A percentile compares a stretch with the other conserved stretches of the same genome.
Conservation (phyloP, 208 protist species). For the Blechomonas ayalai region DNA sequence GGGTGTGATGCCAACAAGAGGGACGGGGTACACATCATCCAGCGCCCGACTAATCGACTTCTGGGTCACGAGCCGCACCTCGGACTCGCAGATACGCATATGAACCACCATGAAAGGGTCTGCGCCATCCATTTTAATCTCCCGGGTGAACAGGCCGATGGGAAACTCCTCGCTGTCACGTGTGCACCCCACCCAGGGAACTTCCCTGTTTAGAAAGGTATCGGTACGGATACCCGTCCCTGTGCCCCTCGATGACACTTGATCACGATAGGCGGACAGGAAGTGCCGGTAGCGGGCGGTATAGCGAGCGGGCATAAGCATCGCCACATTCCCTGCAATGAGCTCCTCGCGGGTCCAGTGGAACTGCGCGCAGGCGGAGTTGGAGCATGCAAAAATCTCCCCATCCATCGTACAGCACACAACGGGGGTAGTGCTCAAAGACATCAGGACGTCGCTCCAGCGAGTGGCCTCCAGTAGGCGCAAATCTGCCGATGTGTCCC, state of each 20-base stretch:
- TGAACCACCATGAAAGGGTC: constrained; percentile 6
- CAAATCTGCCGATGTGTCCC: constrained; percentile 2
- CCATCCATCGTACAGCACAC: constrained; percentile 9
- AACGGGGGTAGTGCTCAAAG: constrained; percentile 15
- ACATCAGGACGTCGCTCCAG: constrained; percentile 15
- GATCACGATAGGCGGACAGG: constrained; percentile 6
- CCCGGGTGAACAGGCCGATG: constrained; percentile 1
- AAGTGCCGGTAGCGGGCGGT: constrained; percentile 11
- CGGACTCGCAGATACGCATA: constrained; percentile 6
- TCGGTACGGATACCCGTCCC: constrained; percentile 6
- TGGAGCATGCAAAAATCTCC: constrained; percentile 10
- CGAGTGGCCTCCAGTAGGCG: constrained; percentile 4
- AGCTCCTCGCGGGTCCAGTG: constrained; percentile 9
- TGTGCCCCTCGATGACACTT: not conserved
- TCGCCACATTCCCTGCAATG: constrained; percentile 14
- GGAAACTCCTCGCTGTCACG: constrained; percentile 11
- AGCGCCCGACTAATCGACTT: constrained; percentile 6
- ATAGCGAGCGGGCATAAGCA: constrained; percentile 16
- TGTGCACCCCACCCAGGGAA: not conserved
- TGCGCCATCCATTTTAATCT: constrained; percentile 10
- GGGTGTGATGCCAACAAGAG: constrained; percentile 11
- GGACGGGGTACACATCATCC: constrained; percentile 6
- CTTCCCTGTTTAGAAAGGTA: constrained; percentile 1
- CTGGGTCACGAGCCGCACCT: constrained; percentile 9
- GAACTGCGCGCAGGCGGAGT: constrained; percentile 9